These are phyloP conservation scores for Tulasnella sp. DNA, from an alignment of 768 basidiomycete genomes.

Conservation along the genomic window DNA sequence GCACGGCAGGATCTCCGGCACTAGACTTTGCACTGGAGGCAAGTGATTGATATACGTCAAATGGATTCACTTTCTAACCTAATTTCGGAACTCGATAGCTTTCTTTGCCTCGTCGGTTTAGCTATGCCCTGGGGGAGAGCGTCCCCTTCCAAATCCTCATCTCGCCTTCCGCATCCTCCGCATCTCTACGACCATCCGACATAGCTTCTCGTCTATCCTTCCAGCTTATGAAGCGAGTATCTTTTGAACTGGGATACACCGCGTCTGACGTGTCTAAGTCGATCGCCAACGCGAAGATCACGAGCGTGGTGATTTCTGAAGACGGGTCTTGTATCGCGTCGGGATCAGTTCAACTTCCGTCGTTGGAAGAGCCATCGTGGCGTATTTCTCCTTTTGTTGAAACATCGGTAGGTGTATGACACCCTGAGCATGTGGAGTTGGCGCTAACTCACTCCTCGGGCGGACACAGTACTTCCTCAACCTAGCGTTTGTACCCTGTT, in stretches of 20 bases:
- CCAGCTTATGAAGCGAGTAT: neutral
- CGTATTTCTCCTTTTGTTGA: neutral
- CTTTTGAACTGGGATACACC: neutral
- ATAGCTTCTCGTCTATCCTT: neutral
- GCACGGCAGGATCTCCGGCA: neutral
- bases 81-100: neutral
- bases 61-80: neutral
- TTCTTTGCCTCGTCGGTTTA: neutral
- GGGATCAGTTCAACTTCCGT: neutral
- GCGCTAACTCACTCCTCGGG: neutral
- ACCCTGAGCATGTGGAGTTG: neutral
- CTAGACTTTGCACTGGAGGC: neutral
- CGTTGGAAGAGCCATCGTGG: neutral
- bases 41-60: neutral
- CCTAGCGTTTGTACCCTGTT: neutral
- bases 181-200: neutral
- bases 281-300: neutral
- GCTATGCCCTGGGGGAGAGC: neutral
- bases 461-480: neutral
- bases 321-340: neutral
- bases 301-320: neutral
- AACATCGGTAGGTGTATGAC: neutral
- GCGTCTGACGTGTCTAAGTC: neutral
- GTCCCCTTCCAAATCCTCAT: neutral
- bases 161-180: neutral